Base-by-base conservation (phyloP, 1,284 basidiomycete genomes). In the Ustilago curta region DNA sequence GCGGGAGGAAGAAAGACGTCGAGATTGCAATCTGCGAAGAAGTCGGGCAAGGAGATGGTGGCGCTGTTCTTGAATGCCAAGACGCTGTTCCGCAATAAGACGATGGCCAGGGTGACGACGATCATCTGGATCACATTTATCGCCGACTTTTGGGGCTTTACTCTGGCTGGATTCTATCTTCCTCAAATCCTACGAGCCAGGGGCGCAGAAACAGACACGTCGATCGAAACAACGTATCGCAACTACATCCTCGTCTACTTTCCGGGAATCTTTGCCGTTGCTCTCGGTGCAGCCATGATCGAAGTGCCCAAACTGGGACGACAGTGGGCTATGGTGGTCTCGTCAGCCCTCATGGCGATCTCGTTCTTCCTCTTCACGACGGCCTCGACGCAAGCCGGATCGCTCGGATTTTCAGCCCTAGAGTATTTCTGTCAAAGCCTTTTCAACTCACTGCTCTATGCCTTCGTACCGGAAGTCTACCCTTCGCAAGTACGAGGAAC, bases 371-470 rank as follows among this genome's bases (percentile, higher is more conserved):
- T 86, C 66, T 87, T 86, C 76, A 85, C 85, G 1, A 59, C 81
- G 43, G 84, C 85, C 37, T 79, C 76, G 3, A 60, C 71, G 39
- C n/a, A n/a, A n/a, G 66, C 69, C 0, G 76, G 62, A 11, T 40
- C 25, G 5, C 61, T 77, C 5, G 85, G 84, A 0, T 68, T 85
- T 37, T 86, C 86, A 66, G 84, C 83, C 8, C 48, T 85, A 35
- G 86, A 86, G 63, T 87, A 86, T 60, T 77, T 86, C 57, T 80
- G 83, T 74, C 85, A 86, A 59, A 82, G 31, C 14, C 60, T 85
- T 32, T 85, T 86, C 78, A 86, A 86, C 70, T 81, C 83, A 18
- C 82, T 87, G 18, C 78, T 87, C 2, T 87, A 87, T 66, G 86
- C 86, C 19, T 86, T 83, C 27, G 84, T 85, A 0, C 86, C 86